These are phyloP conservation scores for Chloranthus sessilifolius DNA, from an alignment of 164 flowering plant genomes.

Conservation along the genomic window DNA sequence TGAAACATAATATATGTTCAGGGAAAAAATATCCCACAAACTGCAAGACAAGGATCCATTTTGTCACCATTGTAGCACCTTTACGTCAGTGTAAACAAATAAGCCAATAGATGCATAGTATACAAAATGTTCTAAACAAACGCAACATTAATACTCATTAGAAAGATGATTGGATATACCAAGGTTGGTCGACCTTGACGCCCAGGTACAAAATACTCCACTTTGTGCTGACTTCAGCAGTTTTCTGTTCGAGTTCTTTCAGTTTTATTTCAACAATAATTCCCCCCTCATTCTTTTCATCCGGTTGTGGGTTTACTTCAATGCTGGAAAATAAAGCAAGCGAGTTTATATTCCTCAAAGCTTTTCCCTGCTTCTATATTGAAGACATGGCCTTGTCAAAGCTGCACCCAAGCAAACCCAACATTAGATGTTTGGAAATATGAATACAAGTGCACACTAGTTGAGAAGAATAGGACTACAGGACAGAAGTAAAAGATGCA, in stretches of 20 bases:
- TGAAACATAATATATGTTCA: too few species aligned
- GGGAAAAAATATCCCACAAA: not conserved
- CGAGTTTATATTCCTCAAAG: slow-evolving; percentile 85
- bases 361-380: slow-evolving; percentile 98
- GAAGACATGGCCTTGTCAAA: slow-evolving; percentile 72
- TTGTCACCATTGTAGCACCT: too few species aligned
- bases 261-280: slow-evolving; percentile 95
- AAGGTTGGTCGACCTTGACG: slow-evolving; percentile 93
- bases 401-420: slow-evolving; percentile 42
- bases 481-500: too few species aligned
- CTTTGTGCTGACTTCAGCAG: slow-evolving; percentile 94
- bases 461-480: too few species aligned
- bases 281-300: slow-evolving; percentile 96
- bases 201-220: slow-evolving; percentile 99
- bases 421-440: too few species aligned
- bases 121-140: not conserved
- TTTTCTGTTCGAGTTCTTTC: slow-evolving; percentile 90
- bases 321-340: slow-evolving; percentile 85
- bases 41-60: too few species aligned
- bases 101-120: not conserved
- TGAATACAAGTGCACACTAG: too few species aligned
- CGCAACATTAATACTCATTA: not conserved
- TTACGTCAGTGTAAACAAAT: too few species aligned
- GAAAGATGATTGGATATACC: slow-evolving; percentile 33
- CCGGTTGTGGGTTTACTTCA: slow-evolving; percentile 95